A percentile compares a stretch with the other conserved stretches of the same genome.
Evolutionary conservation across 345 rosid genomes (phyloP).

Genomic region (Moricandia arvensis): DNA sequence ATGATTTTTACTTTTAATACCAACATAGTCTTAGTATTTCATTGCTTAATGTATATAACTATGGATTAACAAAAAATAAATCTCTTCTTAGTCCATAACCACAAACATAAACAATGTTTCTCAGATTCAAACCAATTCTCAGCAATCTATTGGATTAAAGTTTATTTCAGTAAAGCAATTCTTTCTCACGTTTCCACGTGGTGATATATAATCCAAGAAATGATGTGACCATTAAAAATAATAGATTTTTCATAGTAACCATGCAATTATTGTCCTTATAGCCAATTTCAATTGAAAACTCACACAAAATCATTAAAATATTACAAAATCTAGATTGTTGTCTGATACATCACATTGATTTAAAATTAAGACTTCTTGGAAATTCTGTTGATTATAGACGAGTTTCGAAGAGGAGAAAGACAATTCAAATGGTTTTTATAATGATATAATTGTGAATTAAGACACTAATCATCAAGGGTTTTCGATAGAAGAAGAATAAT

Average conservation of each 20-base stretch:
- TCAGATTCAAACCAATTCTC: conserved; percentile 5
- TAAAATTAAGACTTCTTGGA: not conserved
- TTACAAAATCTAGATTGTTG: conserved; percentile 20
- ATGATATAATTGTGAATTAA: not conserved
- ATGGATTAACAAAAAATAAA: not conserved
- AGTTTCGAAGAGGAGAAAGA: conserved; percentile 1
- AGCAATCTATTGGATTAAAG: not conserved
- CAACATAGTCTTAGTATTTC: not conserved
- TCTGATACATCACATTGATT: conserved; percentile 8
- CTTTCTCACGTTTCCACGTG: conserved; percentile 34
- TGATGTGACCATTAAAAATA: conserved; percentile 27
- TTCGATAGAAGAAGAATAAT: not conserved
- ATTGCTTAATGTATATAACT: not conserved
- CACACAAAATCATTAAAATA: conserved; percentile 16
- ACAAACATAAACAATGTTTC: not conserved
- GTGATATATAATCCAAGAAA: conserved; percentile 23
- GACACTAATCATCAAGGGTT: conserved; percentile 1
- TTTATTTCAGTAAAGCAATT: conserved; percentile 8
- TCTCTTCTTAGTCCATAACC: not conserved
- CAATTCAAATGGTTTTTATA: not conserved
- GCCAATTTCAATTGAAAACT: conserved; percentile 4
- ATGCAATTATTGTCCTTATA: conserved; percentile 35
- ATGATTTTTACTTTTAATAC: not conserved
- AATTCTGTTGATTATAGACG: conserved; percentile 5
- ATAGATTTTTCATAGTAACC: conserved; percentile 16